These are phyloP conservation scores for Sclerotinia glacialis DNA, from an alignment of 2,329 filamentous ascomycete genomes.

Conservation along the genomic window DNA sequence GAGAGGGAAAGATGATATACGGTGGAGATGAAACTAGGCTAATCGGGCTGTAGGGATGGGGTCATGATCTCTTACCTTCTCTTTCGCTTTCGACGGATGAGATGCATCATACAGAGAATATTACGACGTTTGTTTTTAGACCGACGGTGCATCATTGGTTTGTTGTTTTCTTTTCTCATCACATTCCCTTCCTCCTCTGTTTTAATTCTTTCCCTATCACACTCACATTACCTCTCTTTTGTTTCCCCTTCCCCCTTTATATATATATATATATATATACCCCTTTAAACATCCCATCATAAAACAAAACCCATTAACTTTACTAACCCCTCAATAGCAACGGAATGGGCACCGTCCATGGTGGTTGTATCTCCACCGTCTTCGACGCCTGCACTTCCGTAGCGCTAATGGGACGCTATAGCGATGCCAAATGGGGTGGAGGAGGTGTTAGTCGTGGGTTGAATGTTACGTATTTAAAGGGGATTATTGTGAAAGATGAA, in stretches of 20 bases:
- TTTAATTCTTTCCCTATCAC: background rate
- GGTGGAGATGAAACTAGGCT: background rate
- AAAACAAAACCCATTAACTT: background rate
- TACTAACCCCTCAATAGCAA: background rate
- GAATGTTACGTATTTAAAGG: background rate
- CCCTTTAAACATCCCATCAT: background rate
- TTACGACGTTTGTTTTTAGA: conserved; percentile 5
- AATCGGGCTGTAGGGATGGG: background rate
- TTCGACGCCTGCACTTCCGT: conserved; percentile 5
- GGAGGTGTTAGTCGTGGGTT: conserved; percentile 1
- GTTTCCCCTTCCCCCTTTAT: too few relatives aligned
- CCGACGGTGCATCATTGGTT: conserved; percentile 5
- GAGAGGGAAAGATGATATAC: background rate
- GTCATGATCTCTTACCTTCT: background rate
- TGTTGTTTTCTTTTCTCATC: background rate
- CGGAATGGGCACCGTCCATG: background rate
- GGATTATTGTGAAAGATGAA: background rate
- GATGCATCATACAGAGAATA: background rate
- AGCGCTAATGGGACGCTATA: background rate
- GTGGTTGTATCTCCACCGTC: conserved; percentile 7
- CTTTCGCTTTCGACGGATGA: background rate
- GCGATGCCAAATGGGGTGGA: background rate
- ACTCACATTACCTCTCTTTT: too few relatives aligned
- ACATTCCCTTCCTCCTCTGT: background rate
- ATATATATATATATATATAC: too few relatives aligned